phyloP scores from a whole-genome alignment of 768 basidiomycete species.

The Fomitopsis pulvina region DNA sequence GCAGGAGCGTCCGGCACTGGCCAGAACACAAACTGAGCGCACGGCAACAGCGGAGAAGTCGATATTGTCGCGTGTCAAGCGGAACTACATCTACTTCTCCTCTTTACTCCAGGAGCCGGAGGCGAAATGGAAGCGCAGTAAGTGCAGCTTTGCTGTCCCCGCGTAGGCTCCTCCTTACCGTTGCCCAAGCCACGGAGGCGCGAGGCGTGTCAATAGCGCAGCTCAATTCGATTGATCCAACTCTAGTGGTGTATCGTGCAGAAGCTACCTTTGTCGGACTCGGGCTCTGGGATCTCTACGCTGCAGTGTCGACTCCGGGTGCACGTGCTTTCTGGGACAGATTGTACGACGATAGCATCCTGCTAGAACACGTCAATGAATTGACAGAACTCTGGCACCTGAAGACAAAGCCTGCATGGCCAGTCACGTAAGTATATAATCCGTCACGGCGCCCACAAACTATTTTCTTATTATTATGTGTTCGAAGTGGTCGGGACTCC shows the following conservation, averaged over 20 bases:
- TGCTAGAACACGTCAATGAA: constrained; percentile 87
- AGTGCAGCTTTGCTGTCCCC: constrained; percentile 24
- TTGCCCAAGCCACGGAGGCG: constrained; percentile 61
- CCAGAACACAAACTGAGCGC: constrained; percentile 36
- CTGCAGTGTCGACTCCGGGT: constrained; percentile 81
- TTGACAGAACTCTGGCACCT: constrained; percentile 91
- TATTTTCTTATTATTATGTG: neutral
- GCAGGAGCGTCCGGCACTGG: constrained; percentile 26
- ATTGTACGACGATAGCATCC: constrained; percentile 75
- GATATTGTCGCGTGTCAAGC: constrained; percentile 77
- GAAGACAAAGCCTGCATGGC: constrained; percentile 90
- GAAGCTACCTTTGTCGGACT: constrained; percentile 97
- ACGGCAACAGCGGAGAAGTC: constrained; percentile 66
- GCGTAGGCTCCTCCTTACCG: constrained; percentile 2
- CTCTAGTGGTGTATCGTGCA: constrained; percentile 90
- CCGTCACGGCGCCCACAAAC: constrained; percentile 8
- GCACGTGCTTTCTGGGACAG: constrained; percentile 85
- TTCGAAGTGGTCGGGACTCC: constrained; percentile 73
- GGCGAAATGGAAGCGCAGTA: constrained; percentile 92
- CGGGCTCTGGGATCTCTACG: constrained; percentile 91
- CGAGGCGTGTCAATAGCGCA: constrained; percentile 93
- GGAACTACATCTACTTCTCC: constrained; percentile 98
- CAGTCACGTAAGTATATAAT: constrained; percentile 63
- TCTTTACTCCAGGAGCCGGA: constrained; percentile 96
- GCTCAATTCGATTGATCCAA: constrained; percentile 95